Evolutionary conservation across 73 alveolate genomes (phyloP), one percentile per base, ranked within the genome.

Genomic region (Breviolum minutum): DNA sequence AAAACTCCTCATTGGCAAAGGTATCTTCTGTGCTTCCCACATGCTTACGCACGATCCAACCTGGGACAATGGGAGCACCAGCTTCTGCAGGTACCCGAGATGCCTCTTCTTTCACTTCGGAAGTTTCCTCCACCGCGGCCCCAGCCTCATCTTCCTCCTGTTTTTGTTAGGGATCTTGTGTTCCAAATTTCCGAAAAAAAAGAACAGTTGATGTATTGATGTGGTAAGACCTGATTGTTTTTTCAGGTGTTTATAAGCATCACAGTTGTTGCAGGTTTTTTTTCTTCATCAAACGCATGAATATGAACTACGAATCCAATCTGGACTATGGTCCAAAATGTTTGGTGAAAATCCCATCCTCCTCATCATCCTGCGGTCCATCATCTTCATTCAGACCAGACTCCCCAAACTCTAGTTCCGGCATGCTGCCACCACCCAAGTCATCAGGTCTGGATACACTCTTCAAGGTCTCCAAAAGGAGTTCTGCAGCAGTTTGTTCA

Each of bases 391-490:
- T 66, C 11, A 5, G 66, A 0, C 63, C 54, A 24, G 32, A 14
- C 70, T 89, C 96, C 85, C 63, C 54, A 24, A 22, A 14, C 70
- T 89, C 96, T 71, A 89, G 70, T 63, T 69, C 70, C 12, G 96
- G 96, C 96, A 89, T 89, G 86, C 96, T 89, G 64, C 98, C 98
- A 22, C 98, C 98, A 7, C 98, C 98, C 63, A 92, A 26, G 40
- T 92, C 98, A 48, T 76, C 98, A 27, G 98, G 98, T 62, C 98
- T 84, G 20, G 90, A 73, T 12, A 92, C 89, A 63, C 98, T 92
- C 68, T 77, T 84, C 90, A 92, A 69, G 87, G 98, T 76, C 66
- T 71, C 98, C 76, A 92, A 85, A 26, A 76, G 80, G 22, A 74
- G 62, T 89, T 92, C 90, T 20, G 98, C 98, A 54, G 98, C 61